Evolutionary conservation across 768 basidiomycete species (phyloP).

Genomic region (Suillus fuscotomentosus): DNA sequence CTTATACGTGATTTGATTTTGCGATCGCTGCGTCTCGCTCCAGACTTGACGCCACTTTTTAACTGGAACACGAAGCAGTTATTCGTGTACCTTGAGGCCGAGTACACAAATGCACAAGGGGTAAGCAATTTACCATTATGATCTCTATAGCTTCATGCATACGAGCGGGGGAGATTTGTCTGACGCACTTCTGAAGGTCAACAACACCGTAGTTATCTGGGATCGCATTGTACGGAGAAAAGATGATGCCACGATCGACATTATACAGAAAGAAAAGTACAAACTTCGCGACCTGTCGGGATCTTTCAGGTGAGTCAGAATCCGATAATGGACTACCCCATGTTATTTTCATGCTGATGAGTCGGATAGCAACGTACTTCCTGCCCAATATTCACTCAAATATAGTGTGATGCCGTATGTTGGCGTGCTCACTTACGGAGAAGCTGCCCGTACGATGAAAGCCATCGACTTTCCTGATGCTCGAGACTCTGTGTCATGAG

Average conservation of each 20-base stretch:
- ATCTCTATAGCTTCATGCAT: neutral
- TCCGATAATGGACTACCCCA: constrained; percentile 9
- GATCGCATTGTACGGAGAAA: constrained; percentile 86
- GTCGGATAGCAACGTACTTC: constrained; percentile 53
- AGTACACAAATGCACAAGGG: constrained; percentile 71
- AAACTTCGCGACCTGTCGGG: constrained; percentile 71
- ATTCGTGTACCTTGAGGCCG: constrained; percentile 83
- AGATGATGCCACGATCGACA: constrained; percentile 65
- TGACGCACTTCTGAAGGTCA: constrained; percentile 39
- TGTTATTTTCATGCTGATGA: constrained; percentile 16
- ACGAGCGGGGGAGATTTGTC: neutral
- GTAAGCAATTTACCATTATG: constrained; percentile 42
- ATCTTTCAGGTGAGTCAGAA: constrained; percentile 66
- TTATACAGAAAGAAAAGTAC: constrained; percentile 76
- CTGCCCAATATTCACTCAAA: constrained; percentile 71
- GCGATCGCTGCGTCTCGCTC: neutral
- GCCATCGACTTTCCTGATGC: constrained; percentile 36
- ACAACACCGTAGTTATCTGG: constrained; percentile 87
- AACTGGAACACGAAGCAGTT: constrained; percentile 98
- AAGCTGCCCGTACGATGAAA: constrained; percentile 50
- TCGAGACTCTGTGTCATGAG: constrained; percentile 29
- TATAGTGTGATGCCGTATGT: constrained; percentile 94
- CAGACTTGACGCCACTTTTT: constrained; percentile 83
- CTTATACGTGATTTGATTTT: neutral
- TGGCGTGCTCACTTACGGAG: constrained; percentile 75